Evolutionary conservation across 352 stramenopile genomes (phyloP), one percentile per base, ranked within the genome.

Genomic region (Nannochloropsis limnetica): DNA sequence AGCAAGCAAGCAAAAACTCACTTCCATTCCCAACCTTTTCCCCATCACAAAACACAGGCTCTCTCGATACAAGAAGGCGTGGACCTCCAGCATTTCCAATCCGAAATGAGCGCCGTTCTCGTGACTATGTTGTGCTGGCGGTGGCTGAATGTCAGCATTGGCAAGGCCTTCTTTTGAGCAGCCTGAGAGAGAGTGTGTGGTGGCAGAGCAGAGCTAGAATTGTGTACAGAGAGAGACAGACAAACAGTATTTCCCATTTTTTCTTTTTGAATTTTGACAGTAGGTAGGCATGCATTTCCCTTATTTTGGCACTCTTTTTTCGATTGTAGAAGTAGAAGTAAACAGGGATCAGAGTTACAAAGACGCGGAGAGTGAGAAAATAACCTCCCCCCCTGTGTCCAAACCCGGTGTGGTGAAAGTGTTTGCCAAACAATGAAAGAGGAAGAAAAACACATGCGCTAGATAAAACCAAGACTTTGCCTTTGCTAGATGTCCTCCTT

Each of bases 21-120:
- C 8, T 49, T 49, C 2, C 0, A 49, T 6, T 15, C 4, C 37
- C 11, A 49, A n/a, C n/a, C n/a, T 67, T 67, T 67, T 67, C n/a
- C 0, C 44, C 14, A 67, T 67, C n/a, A n/a, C 0, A 11, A 31
- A 74, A 2, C 11, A 74, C 20, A 74, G 61, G 61, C 61, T 15
- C 25, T 74, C n/a, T 74, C n/a, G 61, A 28, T 74, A 25, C 61
- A 74, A 9, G 61, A 74, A 29, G 61, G 61, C n/a, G 61, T 74
- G n/a, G 61, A 74, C n/a, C 61, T 74, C 61, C 61, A 74, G 61
- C 11, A 74, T 74, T 74, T 74, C 20, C 61, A 74, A 29, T 74
- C 61, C 8, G 61, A 74, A 20, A 74, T 74, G 61, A 74, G 25
- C 8, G 15, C 20, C 25, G n/a, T 28, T 25, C 61, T 74, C 15